Evolutionary conservation across 768 basidiomycete genomes (phyloP), one percentile per base, ranked within the genome.

Genomic region (Rossbeevera mucosa): DNA sequence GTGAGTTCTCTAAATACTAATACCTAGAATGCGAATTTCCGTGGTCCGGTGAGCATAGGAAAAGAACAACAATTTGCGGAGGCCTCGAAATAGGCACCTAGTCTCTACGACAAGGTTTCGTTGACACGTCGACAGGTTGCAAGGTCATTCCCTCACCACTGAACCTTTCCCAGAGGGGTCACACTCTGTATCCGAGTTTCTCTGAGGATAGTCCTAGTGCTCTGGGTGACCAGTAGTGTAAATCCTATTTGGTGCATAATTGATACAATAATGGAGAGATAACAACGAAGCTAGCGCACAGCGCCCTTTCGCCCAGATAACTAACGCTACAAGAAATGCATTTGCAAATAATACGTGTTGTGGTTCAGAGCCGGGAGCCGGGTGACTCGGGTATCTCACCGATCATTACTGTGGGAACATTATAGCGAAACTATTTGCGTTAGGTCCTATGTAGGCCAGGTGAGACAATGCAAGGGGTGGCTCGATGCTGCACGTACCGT

Each of bases 381-480:
- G 12, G 12, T 41, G 5, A 12, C 1, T 9, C 5, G n/a, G 9
- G 18, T 40, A 31, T 31, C 14, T 33, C 16, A 38, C 8, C 4
- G 14, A 38, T 20, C 31, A n/a, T 31, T 16, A 31, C 30, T 16
- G 29, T 29, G 13, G 30, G 30, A 16, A 31, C 14, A 7, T 31
- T 16, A 33, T 7, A 33, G 16, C 16, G 31, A 33, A 7, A 36
- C 33, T 36, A 36, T 36, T 9, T 36, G 33, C 2, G 4, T 69
- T 72, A 16, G 66, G 42, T 25, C 40, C 40, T 41, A 13, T n/a
- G 33, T 41, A 41, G 20, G 21, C 3, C 20, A 22, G 8, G 21
- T 44, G 44, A 66, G 6, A 74, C 71, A 7, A 76, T 74, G 33
- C 33, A 36, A 67, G 80, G 40, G 12, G 9, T 41, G 33, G 33